phyloP scores from a whole-genome alignment of 2,329 filamentous ascomycete species.

The Fusarium guadeloupense region DNA sequence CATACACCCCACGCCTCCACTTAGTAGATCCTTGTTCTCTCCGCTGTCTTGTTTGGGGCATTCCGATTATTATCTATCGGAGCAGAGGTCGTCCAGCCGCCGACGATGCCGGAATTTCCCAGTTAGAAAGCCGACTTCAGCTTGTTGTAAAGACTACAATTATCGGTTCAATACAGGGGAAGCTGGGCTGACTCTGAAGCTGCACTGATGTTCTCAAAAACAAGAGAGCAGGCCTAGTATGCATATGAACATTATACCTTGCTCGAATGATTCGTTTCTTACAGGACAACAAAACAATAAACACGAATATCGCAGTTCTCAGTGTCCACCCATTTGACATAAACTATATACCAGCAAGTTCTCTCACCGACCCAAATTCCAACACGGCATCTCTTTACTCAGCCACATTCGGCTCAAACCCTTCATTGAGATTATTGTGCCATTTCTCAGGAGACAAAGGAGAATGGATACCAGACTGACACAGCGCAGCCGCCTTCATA shows the following conservation, averaged over 20 bases:
- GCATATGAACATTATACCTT: too few relatives aligned
- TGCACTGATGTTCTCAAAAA: too few relatives aligned
- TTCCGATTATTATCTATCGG: too few relatives aligned
- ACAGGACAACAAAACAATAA: too few relatives aligned
- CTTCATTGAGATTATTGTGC: background rate
- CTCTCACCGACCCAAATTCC: background rate
- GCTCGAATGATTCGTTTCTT: too few relatives aligned
- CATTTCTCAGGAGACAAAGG: conserved; percentile 11
- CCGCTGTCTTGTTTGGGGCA: conserved; percentile 9
- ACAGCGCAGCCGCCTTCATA: background rate
- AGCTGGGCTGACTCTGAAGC: too few relatives aligned
- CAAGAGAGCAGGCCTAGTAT: too few relatives aligned
- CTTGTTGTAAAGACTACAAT: too few relatives aligned
- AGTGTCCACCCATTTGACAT: too few relatives aligned
- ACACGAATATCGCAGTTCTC: too few relatives aligned
- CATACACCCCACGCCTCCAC: conserved; percentile 11
- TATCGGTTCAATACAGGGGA: too few relatives aligned
- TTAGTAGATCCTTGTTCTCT: conserved; percentile 13
- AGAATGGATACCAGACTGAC: conserved; percentile 4
- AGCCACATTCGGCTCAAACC: background rate
- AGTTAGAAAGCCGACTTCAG: background rate
- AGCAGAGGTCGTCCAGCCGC: conserved; percentile 8
- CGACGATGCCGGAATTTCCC: conserved; percentile 5
- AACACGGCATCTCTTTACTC: background rate
- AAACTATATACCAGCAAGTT: background rate